Conservation (phyloP, 2,329 filamentous ascomycete genomes). For the Shiraia bambusicola region DNA sequence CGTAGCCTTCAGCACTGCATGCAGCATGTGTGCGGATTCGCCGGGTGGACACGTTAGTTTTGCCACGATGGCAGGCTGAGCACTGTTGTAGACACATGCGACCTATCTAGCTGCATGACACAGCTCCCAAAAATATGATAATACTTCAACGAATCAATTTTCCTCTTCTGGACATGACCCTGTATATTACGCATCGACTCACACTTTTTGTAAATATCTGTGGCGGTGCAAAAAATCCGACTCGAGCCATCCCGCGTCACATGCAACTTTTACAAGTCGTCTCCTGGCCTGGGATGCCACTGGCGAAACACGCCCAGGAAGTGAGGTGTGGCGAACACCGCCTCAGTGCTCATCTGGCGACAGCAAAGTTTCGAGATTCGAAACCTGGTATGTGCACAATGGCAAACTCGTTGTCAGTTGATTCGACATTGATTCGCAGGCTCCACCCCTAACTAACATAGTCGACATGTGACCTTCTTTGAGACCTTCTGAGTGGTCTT, state of each 20-base stretch:
- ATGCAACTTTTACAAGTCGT: slow-evolving; percentile 21
- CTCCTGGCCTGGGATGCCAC: slow-evolving; percentile 5
- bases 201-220: slow-evolving; percentile 18
- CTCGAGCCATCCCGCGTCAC: slow-evolving; percentile 22
- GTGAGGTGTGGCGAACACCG: slow-evolving; percentile 26
- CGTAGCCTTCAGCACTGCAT: slow-evolving; percentile 20
- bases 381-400: slow-evolving; percentile 7
- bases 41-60: slow-evolving; percentile 36
- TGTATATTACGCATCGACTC: slow-evolving; percentile 5
- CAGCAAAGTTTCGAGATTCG: background rate
- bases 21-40: slow-evolving; percentile 25
- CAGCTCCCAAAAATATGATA: slow-evolving; percentile 35
- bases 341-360: slow-evolving; percentile 16
- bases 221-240: slow-evolving; percentile 34
- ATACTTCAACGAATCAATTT: slow-evolving; percentile 25
- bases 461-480: background rate
- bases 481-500: background rate
- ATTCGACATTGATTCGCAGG: background rate
- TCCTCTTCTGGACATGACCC: slow-evolving; percentile 14
- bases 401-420: slow-evolving; percentile 6
- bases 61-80: slow-evolving; percentile 36
- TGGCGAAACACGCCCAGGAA: slow-evolving; percentile 14
- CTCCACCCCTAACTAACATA: background rate
- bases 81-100: slow-evolving; percentile 25
- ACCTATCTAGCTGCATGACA: slow-evolving; percentile 36